Percentiles rank a stretch among this genome's conserved stretches.
Evolutionary conservation across 2,329 filamentous ascomycete genomes (phyloP).

Genomic region (Chaetomium strumarium): DNA sequence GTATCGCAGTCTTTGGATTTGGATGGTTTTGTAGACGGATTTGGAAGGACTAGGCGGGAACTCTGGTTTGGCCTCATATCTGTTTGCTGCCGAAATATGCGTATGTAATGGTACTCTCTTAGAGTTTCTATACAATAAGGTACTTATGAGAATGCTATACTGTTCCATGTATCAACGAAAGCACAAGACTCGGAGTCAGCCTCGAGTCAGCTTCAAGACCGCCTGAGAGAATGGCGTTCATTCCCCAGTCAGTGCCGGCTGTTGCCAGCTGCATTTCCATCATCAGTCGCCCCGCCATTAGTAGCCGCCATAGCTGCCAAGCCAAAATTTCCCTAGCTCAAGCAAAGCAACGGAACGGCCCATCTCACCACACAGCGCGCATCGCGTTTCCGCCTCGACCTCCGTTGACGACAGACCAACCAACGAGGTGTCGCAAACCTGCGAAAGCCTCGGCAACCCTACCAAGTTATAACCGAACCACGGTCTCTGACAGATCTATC

Average conservation of each 20-base stretch:
- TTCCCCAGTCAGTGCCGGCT: neutral
- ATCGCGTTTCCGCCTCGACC: neutral
- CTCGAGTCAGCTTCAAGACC: neutral
- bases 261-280: neutral
- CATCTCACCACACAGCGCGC: neutral
- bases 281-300: neutral
- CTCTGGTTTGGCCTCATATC: neutral
- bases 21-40: neutral
- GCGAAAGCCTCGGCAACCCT: too few species aligned
- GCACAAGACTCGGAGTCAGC: neutral
- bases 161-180: too few species aligned
- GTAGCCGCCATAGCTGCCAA: slow-evolving; percentile 10
- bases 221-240: too few species aligned
- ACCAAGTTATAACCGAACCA: too few species aligned
- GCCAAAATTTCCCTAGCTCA: slow-evolving; percentile 15
- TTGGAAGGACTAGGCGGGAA: neutral
- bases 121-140: neutral
- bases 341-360: neutral
- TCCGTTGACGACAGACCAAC: neutral
- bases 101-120: slow-evolving; percentile 5
- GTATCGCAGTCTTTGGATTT: neutral
- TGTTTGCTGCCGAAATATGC: neutral
- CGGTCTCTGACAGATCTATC: too few species aligned
- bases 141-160: too few species aligned
- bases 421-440: too few species aligned